Evolutionary conservation across 2,329 filamentous ascomycete genomes (phyloP), one percentile per base, ranked within the genome.

Genomic region (Nemania serpens): DNA sequence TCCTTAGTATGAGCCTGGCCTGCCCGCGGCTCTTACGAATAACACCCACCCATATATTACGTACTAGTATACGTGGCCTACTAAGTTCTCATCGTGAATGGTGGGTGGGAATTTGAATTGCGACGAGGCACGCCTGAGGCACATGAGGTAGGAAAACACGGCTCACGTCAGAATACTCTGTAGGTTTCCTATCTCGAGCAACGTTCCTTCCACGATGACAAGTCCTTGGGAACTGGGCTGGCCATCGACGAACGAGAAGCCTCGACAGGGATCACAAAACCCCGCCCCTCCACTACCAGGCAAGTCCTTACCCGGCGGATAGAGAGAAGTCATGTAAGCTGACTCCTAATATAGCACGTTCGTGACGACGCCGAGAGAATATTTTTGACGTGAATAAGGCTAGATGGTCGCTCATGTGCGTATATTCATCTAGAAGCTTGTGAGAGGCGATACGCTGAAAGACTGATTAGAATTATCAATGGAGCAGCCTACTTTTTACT

Each of bases 81-180:
- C 47, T 49, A 39, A 20, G 17, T 57, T 43, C 52, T 12, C 36
- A n/a, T 39, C 49, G 22, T 22, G 17, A 48, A 18, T 20, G 43
- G 48, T 22, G 39, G 53, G 36, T 48, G 20, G 37, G 55, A 58
- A 41, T 46, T 41, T 33, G 37, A 29, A 34, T 33, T 43, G 42
- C n/a, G 36, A 55, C 41, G 18, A 51, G 47, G 50, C 58, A 45
- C 37, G n/a, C n/a, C 37, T 25, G 42, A 43, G 43, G 43, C 43
- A 55, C 50, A 43, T 37, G 50, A 56, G 42, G 43, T 29, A 50
- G 25, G 33, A 54, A 58, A 48, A 17, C 33, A 36, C 59, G 42
- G 58, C 61, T 60, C 54, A 58, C 54, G 52, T 58, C 34, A 62
- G 55, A 62, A 51, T 29, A 34, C 52, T 18, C 17, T 45, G 33